A percentile compares a stretch with the other conserved stretches of the same genome.
phyloP scores from a whole-genome alignment of 768 basidiomycete species.

The Auricularia sp. region DNA sequence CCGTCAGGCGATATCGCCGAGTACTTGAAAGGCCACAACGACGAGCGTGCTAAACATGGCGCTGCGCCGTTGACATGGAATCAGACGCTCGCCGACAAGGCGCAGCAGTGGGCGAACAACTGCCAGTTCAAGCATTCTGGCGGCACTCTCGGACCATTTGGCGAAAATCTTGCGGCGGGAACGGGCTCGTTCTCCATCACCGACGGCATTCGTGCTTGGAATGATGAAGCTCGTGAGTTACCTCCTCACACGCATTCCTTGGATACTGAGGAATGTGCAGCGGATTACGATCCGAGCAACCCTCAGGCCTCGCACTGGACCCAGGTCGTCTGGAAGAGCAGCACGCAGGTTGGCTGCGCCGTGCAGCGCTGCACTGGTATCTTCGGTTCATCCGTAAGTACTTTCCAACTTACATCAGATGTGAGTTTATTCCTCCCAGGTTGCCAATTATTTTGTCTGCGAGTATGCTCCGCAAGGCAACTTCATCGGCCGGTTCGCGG shows the following conservation, averaged over 20 bases:
- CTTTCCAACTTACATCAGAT: slow-evolving; percentile 28
- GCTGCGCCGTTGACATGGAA: slow-evolving; percentile 58
- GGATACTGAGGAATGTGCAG: slow-evolving; percentile 21
- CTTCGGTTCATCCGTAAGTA: slow-evolving; percentile 24
- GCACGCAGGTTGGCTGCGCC: slow-evolving; percentile 56
- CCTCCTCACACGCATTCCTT: neutral
- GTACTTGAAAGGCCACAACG: slow-evolving; percentile 56
- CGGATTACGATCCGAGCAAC: slow-evolving; percentile 44
- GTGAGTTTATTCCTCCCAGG: slow-evolving; percentile 21
- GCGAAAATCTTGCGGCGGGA: slow-evolving; percentile 70
- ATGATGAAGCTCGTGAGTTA: slow-evolving; percentile 38
- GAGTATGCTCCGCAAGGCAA: slow-evolving; percentile 60
- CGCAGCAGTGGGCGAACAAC: slow-evolving; percentile 56
- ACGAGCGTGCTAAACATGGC: slow-evolving; percentile 49
- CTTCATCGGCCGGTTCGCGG: slow-evolving; percentile 48
- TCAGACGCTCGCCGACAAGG: slow-evolving; percentile 45
- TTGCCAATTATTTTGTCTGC: slow-evolving; percentile 54
- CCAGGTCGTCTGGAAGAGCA: slow-evolving; percentile 66
- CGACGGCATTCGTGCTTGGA: slow-evolving; percentile 48
- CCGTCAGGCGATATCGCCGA: slow-evolving; percentile 37
- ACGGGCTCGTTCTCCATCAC: slow-evolving; percentile 46
- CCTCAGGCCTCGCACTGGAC: slow-evolving; percentile 61
- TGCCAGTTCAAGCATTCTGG: slow-evolving; percentile 65
- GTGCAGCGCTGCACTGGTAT: slow-evolving; percentile 46
- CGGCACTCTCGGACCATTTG: slow-evolving; percentile 51